Conservation (phyloP, 495 filamentous ascomycete genomes). For the Penicillium turbatum region DNA sequence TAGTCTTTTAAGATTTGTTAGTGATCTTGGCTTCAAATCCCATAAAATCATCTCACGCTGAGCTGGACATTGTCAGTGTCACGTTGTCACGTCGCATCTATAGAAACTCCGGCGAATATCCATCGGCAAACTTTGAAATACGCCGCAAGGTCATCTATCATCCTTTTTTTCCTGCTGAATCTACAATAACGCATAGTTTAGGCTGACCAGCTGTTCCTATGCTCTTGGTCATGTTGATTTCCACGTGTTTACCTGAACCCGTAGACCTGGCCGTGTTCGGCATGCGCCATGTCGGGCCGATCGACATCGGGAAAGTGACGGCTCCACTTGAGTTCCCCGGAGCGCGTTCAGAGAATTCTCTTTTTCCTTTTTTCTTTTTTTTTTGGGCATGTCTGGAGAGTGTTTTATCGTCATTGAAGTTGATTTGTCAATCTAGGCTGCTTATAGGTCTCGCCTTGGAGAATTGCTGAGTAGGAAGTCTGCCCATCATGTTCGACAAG, state of each 20-base stretch:
- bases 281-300: not conserved
- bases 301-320: not conserved
- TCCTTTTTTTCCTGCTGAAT: too few relatives aligned
- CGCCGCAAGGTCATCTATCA: too few relatives aligned
- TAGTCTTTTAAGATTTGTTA: too few relatives aligned
- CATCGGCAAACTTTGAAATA: too few relatives aligned
- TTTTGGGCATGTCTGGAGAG: not conserved
- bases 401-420: not conserved
- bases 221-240: too few relatives aligned
- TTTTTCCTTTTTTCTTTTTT: not conserved
- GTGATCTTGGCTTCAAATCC: too few relatives aligned
- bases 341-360: not conserved
- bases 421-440: not conserved
- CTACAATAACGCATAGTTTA: too few relatives aligned
- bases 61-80: too few relatives aligned
- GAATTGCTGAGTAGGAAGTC: not conserved
- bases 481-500: slow-evolving; percentile 20
- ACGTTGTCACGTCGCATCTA: too few relatives aligned
- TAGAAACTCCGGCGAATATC: too few relatives aligned
- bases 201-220: too few relatives aligned
- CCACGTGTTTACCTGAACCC: not conserved
- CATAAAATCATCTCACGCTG: too few relatives aligned
- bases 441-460: not conserved
- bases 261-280: not conserved
- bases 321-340: slow-evolving; percentile 6